Conservation (phyloP, 1,284 basidiomycete species). For the Boletus holoroseus region DNA sequence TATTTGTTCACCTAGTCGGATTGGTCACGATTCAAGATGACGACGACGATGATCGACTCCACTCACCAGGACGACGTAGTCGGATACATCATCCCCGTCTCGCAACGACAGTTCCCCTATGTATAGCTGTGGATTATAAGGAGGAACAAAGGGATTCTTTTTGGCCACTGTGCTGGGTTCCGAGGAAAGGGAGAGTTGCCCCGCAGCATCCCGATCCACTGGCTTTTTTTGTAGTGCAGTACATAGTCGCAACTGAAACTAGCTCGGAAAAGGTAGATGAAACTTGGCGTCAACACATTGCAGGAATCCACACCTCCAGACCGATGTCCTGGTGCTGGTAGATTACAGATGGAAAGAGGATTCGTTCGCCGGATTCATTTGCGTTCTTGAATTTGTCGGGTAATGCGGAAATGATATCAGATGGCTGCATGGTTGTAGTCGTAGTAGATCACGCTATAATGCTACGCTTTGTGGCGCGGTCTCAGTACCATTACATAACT, state of each 20-base stretch:
- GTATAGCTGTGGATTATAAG: slow-evolving; percentile 69
- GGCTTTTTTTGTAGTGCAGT: slow-evolving; percentile 77
- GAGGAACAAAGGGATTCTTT: slow-evolving; percentile 73
- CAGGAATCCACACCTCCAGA: slow-evolving; percentile 48
- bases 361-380: slow-evolving; percentile 59
- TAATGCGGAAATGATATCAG: slow-evolving; percentile 57
- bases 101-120: slow-evolving; percentile 58
- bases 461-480: slow-evolving; percentile 15
- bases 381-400: slow-evolving; percentile 59
- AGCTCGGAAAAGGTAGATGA: slow-evolving; percentile 1
- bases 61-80: slow-evolving; percentile 73
- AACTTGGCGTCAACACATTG: background rate
- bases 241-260: slow-evolving; percentile 82
- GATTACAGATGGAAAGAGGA: slow-evolving; percentile 71
- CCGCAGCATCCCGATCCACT: slow-evolving; percentile 42
- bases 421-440: slow-evolving; percentile 23
- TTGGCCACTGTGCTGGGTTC: slow-evolving; percentile 32
- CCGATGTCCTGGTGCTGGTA: slow-evolving; percentile 54
- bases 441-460: background rate
- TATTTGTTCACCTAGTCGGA: slow-evolving; percentile 71
- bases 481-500: too few species aligned
- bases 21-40: slow-evolving; percentile 1
- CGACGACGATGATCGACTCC: background rate
- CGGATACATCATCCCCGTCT: slow-evolving; percentile 54
- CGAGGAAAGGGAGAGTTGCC: slow-evolving; percentile 25